These are phyloP conservation scores for Solanum hybrid DNA, from an alignment of 305 asterid species.

Conservation along the genomic window DNA sequence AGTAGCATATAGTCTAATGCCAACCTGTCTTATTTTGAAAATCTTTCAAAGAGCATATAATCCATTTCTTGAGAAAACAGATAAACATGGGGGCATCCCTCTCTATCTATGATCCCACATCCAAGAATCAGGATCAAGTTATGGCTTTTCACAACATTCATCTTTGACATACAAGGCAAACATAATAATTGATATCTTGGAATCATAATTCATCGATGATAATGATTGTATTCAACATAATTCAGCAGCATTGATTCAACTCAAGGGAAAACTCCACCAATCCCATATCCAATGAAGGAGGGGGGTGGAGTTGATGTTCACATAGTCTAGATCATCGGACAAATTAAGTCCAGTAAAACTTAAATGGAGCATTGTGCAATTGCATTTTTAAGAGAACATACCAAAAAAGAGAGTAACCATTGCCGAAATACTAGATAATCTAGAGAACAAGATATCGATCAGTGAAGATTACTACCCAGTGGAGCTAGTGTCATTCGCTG, in stretches of 20 bases:
- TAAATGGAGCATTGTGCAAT: constrained; percentile 25
- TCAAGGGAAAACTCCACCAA: constrained; percentile 17
- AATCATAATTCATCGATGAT: too few species aligned
- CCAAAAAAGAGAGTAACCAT: constrained; percentile 37
- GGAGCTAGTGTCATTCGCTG: constrained; percentile 47
- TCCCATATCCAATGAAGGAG: constrained; percentile 34
- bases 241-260: constrained; percentile 5
- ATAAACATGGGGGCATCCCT: constrained; percentile 34
- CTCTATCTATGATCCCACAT: constrained; percentile 26
- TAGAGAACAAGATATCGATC: constrained; percentile 20
- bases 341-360: constrained; percentile 30
- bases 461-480: constrained; percentile 29
- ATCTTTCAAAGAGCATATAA: constrained; percentile 25
- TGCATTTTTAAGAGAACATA: constrained; percentile 29
- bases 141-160: constrained; percentile 5
- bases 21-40: constrained; percentile 56
- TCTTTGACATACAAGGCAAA: constrained; percentile 8
- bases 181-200: constrained; percentile 2
- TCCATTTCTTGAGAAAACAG: constrained; percentile 38
- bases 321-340: constrained; percentile 34
- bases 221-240: constrained; percentile 1
- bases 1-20: constrained; percentile 33
- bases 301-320: constrained; percentile 29
- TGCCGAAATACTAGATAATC: constrained; percentile 29
- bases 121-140: constrained; percentile 14